Evolutionary conservation across 2,329 filamentous ascomycete species (phyloP).

Genomic region (Sphaerulina musiva): DNA sequence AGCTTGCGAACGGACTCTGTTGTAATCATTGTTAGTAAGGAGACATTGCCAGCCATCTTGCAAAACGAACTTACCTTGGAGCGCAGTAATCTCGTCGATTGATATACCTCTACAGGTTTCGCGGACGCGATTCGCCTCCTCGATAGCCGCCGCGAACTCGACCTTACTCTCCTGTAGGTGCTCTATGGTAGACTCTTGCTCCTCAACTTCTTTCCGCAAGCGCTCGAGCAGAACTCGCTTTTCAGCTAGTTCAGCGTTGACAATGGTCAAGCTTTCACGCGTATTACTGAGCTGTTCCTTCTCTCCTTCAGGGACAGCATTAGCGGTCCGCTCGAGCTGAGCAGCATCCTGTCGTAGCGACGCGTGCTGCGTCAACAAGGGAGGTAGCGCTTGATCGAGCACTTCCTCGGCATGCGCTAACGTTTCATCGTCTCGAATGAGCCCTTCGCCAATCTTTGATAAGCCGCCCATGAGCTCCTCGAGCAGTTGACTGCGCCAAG

Average conservation of each 20-base stretch:
- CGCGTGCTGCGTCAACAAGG: slow-evolving; percentile 54
- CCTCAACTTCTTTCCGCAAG: slow-evolving; percentile 59
- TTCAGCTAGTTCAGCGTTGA: slow-evolving; percentile 62
- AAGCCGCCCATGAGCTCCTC: slow-evolving; percentile 77
- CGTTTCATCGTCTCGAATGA: slow-evolving; percentile 64
- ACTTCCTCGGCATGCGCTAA: slow-evolving; percentile 63
- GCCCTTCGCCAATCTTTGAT: slow-evolving; percentile 65
- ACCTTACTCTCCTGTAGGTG: slow-evolving; percentile 60
- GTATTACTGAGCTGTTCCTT: slow-evolving; percentile 68
- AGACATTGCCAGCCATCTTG: background rate
- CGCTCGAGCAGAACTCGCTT: slow-evolving; percentile 63
- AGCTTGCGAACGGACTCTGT: slow-evolving; percentile 60
- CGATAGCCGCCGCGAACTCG: slow-evolving; percentile 65
- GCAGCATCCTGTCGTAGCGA: slow-evolving; percentile 57
- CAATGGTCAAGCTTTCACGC: slow-evolving; percentile 58
- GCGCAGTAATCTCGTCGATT: slow-evolving; percentile 65
- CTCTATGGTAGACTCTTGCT: slow-evolving; percentile 60
- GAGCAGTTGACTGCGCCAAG: slow-evolving; percentile 87
- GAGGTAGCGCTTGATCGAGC: slow-evolving; percentile 61
- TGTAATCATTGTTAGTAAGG: slow-evolving; percentile 27
- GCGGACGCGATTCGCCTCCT: slow-evolving; percentile 71
- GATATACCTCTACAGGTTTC: slow-evolving; percentile 90
- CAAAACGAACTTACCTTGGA: slow-evolving; percentile 60
- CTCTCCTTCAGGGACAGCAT: slow-evolving; percentile 71
- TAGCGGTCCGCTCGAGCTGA: slow-evolving; percentile 61